Evolutionary conservation across 73 alveolate species (phyloP).

Genomic region (Paramecium octaurelia): DNA sequence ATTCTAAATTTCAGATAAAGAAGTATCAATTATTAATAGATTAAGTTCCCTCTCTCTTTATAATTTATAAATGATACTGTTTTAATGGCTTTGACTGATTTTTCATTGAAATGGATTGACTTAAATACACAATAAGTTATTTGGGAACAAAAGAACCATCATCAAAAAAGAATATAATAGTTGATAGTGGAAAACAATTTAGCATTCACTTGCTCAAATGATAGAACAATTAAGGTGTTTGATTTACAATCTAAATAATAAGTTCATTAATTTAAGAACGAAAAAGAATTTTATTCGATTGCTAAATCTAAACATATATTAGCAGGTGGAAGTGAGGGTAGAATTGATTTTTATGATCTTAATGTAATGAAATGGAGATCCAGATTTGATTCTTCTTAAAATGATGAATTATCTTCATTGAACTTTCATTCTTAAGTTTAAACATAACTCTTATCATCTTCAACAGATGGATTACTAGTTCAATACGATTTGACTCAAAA

Average conservation of each 20-base stretch:
- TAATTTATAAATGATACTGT: background rate
- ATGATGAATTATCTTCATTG: conserved; percentile 42
- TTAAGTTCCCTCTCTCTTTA: conserved; percentile 6
- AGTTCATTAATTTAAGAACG: conserved; percentile 11
- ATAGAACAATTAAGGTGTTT: conserved; percentile 10
- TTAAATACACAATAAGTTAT: background rate
- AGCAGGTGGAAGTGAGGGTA: conserved; percentile 57
- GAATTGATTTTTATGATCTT: conserved; percentile 60
- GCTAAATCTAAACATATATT: conserved; percentile 61
- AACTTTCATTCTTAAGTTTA: background rate
- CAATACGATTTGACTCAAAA: conserved; percentile 36
- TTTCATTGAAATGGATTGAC: conserved; percentile 31
- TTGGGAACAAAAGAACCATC: background rate
- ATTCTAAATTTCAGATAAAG: conserved; percentile 15
- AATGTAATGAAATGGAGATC: conserved; percentile 58
- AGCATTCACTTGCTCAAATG: conserved; percentile 22
- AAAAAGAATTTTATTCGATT: conserved; percentile 39
- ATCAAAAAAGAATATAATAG: conserved; percentile 8
- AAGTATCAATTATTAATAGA: background rate
- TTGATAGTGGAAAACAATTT: background rate
- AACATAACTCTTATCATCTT: conserved; percentile 45
- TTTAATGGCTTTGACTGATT: conserved; percentile 34
- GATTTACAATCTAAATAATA: background rate
- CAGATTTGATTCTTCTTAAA: conserved; percentile 44
- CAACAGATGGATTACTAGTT: conserved; percentile 54